Conservation (phyloP, 768 basidiomycete genomes). For the Brasilioporus rufonigricans region DNA sequence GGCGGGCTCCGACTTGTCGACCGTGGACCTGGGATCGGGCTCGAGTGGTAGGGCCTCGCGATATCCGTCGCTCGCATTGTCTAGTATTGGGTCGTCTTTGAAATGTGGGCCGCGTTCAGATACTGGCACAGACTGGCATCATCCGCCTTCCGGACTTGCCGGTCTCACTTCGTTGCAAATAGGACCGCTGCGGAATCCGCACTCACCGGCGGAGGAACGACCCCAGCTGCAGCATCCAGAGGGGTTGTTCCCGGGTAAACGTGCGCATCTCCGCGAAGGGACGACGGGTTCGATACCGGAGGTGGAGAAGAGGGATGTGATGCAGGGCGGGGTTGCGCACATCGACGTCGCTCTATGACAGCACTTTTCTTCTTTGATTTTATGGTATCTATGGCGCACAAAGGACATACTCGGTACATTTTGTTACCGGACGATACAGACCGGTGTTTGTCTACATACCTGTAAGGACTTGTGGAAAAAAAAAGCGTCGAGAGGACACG, state of each 20-base stretch:
- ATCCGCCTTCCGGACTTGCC: constrained; percentile 24
- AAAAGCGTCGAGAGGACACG: background rate
- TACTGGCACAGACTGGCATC: constrained; percentile 21
- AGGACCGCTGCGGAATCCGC: constrained; percentile 18
- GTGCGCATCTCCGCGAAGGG: constrained; percentile 23
- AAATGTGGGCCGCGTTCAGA: constrained; percentile 11
- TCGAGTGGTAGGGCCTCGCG: constrained; percentile 23
- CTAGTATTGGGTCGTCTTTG: constrained; percentile 13
- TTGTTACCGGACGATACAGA: background rate
- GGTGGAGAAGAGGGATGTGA: constrained; percentile 19
- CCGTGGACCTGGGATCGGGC: constrained; percentile 6
- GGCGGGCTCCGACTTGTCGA: constrained; percentile 17
- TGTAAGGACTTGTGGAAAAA: background rate
- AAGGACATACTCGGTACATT: background rate
- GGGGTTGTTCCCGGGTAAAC: background rate
- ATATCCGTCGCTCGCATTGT: constrained; percentile 27
- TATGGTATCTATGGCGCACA: constrained; percentile 13
- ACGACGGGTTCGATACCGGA: constrained; percentile 19
- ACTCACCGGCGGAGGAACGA: constrained; percentile 19
- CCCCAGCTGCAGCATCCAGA: background rate
- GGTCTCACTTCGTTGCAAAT: constrained; percentile 14
- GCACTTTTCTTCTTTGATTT: constrained; percentile 9
- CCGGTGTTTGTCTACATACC: background rate
- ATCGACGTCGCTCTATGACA: constrained; percentile 25
- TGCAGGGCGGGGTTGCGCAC: constrained; percentile 22